phyloP scores from a whole-genome alignment of 495 filamentous ascomycete species.

The Hypomontagnella submonticulosa region DNA sequence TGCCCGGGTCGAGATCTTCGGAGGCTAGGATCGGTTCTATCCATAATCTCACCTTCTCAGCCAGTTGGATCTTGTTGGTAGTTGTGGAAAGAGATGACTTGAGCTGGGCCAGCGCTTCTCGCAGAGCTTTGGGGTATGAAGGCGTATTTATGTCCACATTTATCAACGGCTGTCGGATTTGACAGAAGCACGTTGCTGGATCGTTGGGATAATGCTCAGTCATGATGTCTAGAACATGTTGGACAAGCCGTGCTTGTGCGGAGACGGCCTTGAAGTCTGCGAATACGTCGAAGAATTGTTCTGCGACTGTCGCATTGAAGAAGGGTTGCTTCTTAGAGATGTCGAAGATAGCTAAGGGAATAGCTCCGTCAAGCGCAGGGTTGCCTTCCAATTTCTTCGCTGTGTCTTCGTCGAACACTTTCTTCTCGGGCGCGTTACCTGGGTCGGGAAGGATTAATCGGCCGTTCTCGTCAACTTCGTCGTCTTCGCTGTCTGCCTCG shows the following conservation, averaged over 20 bases:
- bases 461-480: slow-evolving; percentile 45
- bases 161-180: slow-evolving; percentile 74
- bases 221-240: slow-evolving; percentile 77
- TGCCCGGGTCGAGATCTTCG: slow-evolving; percentile 70
- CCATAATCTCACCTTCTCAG: slow-evolving; percentile 68
- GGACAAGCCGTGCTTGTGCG: slow-evolving; percentile 73
- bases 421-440: slow-evolving; percentile 44
- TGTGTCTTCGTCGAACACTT: slow-evolving; percentile 67
- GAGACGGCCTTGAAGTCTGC: slow-evolving; percentile 71
- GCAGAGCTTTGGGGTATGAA: slow-evolving; percentile 78
- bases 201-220: slow-evolving; percentile 66
- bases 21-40: slow-evolving; percentile 64
- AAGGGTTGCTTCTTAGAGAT: slow-evolving; percentile 82
- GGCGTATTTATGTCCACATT: slow-evolving; percentile 70
- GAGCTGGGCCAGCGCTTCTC: slow-evolving; percentile 70
- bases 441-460: slow-evolving; percentile 57
- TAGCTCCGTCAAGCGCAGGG: slow-evolving; percentile 87
- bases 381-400: slow-evolving; percentile 73
- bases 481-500: slow-evolving; percentile 55
- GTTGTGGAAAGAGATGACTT: slow-evolving; percentile 56
- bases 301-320: slow-evolving; percentile 69
- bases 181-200: slow-evolving; percentile 71
- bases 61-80: slow-evolving; percentile 57
- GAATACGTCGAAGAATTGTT: slow-evolving; percentile 84
- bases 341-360: slow-evolving; percentile 93